Percentiles rank a stretch among this genome's conserved stretches.
phyloP scores from a whole-genome alignment of 2,329 filamentous ascomycete genomes.

The Dendrostoma leiphaemia region DNA sequence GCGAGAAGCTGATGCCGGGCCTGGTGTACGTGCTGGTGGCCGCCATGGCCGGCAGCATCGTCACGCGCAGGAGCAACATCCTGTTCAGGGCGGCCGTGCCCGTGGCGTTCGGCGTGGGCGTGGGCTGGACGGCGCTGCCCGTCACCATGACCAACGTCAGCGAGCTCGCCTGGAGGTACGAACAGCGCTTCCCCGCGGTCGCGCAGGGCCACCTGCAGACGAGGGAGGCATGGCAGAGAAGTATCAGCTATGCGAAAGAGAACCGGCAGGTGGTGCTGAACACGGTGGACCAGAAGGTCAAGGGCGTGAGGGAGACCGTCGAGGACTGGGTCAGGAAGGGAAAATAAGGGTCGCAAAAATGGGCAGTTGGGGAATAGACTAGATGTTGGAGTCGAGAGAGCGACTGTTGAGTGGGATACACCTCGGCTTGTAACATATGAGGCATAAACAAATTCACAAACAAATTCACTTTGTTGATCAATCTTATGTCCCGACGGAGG shows the following conservation, averaged over 20 bases:
- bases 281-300: slow-evolving; percentile 80
- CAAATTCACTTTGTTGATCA: slow-evolving; percentile 14
- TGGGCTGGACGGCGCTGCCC: slow-evolving; percentile 82
- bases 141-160: slow-evolving; percentile 88
- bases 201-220: slow-evolving; percentile 76
- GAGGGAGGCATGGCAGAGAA: slow-evolving; percentile 66
- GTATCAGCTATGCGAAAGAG: slow-evolving; percentile 70
- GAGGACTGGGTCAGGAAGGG: slow-evolving; percentile 93
- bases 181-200: slow-evolving; percentile 81
- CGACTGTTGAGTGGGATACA: neutral
- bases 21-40: slow-evolving; percentile 89
- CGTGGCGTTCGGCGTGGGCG: slow-evolving; percentile 74
- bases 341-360: slow-evolving; percentile 52
- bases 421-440: slow-evolving; percentile 21
- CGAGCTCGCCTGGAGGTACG: slow-evolving; percentile 86
- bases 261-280: slow-evolving; percentile 69
- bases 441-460: slow-evolving; percentile 21
- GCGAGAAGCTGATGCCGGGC: slow-evolving; percentile 87
- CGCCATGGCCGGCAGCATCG: slow-evolving; percentile 91
- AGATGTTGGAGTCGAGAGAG: neutral
- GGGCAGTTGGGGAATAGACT: neutral
- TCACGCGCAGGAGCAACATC: slow-evolving; percentile 83
- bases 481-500: too few relatives aligned
- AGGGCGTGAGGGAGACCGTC: slow-evolving; percentile 69
- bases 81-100: slow-evolving; percentile 76